These are phyloP conservation scores for Planoprotostelium fungivorum DNA, from an alignment of 78 protist genomes.

Conservation along the genomic window DNA sequence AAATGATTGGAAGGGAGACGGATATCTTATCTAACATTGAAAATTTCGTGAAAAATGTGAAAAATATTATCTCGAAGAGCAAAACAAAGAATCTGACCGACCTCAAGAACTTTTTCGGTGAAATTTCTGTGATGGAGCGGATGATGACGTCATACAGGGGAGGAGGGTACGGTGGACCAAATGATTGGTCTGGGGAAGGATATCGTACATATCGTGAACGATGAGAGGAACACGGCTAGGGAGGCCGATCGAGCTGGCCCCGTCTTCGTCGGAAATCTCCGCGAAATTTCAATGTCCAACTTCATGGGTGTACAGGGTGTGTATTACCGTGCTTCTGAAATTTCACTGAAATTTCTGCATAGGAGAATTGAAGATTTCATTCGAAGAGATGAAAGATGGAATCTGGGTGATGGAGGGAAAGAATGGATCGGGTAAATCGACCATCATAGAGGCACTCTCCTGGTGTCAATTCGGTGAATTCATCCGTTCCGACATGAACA, in stretches of 20 bases:
- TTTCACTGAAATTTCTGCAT: neutral
- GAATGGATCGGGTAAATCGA: neutral
- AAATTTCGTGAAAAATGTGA: neutral
- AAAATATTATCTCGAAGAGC: neutral
- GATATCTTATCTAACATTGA: neutral
- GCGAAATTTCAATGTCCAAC: neutral
- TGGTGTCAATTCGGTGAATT: neutral
- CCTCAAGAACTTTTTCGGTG: neutral
- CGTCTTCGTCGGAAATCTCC: neutral
- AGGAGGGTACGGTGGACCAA: neutral
- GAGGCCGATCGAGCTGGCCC: neutral
- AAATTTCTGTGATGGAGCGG: neutral
- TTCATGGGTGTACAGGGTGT: neutral
- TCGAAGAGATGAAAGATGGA: neutral
- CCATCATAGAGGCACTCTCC: neutral
- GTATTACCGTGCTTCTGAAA: neutral
- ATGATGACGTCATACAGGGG: neutral
- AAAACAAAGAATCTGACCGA: neutral
- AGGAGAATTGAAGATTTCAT: neutral
- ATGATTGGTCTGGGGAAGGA: neutral
- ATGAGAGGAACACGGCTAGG: neutral
- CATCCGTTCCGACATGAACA: neutral
- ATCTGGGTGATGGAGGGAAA: neutral
- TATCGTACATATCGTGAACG: neutral
- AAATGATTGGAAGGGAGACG: neutral